phyloP scores from a whole-genome alignment of 2,329 filamentous ascomycete genomes.

The Leptographium procerum region DNA sequence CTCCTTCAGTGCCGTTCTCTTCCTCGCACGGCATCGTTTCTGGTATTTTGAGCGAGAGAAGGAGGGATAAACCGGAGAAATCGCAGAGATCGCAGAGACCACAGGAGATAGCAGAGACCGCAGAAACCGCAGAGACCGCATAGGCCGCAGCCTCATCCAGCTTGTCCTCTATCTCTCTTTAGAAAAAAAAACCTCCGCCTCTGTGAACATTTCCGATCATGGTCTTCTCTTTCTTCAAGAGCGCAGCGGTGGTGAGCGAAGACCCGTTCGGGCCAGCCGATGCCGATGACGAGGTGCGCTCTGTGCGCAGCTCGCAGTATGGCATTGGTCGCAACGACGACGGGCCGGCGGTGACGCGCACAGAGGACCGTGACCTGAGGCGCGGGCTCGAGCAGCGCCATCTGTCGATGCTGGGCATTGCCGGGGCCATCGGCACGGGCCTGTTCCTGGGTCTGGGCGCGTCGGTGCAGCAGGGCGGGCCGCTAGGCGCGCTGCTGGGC shows the following conservation, averaged over 20 bases:
- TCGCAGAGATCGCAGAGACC: no score
- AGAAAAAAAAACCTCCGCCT: no score
- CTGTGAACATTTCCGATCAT: no score
- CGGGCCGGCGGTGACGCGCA: slow-evolving; percentile 2
- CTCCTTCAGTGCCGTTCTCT: not conserved
- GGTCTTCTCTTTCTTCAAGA: not conserved
- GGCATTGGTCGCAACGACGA: not conserved
- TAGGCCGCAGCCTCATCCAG: no score
- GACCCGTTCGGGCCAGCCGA: not conserved
- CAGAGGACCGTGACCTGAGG: slow-evolving; percentile 7
- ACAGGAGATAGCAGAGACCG: no score
- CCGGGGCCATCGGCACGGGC: slow-evolving; percentile 54
- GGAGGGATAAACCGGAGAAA: no score
- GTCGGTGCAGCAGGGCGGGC: slow-evolving; percentile 50
- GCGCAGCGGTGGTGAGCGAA: not conserved
- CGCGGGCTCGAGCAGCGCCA: slow-evolving; percentile 28
- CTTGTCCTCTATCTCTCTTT: not conserved
- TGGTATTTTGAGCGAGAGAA: not conserved
- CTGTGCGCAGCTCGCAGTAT: not conserved
- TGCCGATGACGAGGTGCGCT: not conserved
- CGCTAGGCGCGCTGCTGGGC: slow-evolving; percentile 54
- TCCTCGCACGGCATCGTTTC: not conserved
- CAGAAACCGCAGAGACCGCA: no score
- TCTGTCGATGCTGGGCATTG: slow-evolving; percentile 34
- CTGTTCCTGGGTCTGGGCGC: slow-evolving; percentile 59